phyloP scores from a whole-genome alignment of 805 yeast species.

The Jamesozyma gamospora region DNA sequence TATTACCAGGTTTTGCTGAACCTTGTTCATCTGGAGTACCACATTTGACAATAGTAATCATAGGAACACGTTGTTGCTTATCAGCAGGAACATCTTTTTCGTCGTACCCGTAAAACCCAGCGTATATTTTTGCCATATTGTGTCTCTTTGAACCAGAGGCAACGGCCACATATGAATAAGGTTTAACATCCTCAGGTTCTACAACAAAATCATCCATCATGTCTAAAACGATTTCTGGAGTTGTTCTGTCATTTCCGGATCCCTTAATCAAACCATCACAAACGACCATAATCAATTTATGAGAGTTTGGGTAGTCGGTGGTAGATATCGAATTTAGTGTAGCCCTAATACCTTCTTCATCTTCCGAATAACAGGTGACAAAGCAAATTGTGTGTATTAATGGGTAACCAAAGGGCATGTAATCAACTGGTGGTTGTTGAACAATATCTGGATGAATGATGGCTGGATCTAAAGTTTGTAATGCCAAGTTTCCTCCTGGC shows the following conservation, averaged over 20 bases:
- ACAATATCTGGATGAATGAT: conserved; percentile 67
- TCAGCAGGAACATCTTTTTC: conserved; percentile 64
- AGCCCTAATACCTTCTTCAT: conserved; percentile 72
- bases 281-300: conserved; percentile 70
- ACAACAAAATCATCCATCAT: conserved; percentile 76
- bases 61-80: conserved; percentile 79
- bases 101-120: conserved; percentile 87
- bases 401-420: conserved; percentile 79
- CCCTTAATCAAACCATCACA: conserved; percentile 96
- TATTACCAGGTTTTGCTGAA: conserved; percentile 74
- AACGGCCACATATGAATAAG: conserved; percentile 89
- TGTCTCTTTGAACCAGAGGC: conserved; percentile 92
- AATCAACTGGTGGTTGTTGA: conserved; percentile 84
- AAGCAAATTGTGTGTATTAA: conserved; percentile 62
- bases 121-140: conserved; percentile 93
- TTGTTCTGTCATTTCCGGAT: conserved; percentile 75
- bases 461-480: conserved; percentile 45
- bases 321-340: conserved; percentile 91
- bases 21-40: conserved; percentile 76
- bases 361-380: conserved; percentile 94
- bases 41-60: conserved; percentile 70
- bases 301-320: conserved; percentile 91
- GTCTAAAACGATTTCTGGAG: conserved; percentile 80
- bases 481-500: conserved; percentile 6
- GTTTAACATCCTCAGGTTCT: conserved; percentile 64